phyloP scores from a whole-genome alignment of 352 stramenopile genomes.

The Plasmopara muralis region DNA sequence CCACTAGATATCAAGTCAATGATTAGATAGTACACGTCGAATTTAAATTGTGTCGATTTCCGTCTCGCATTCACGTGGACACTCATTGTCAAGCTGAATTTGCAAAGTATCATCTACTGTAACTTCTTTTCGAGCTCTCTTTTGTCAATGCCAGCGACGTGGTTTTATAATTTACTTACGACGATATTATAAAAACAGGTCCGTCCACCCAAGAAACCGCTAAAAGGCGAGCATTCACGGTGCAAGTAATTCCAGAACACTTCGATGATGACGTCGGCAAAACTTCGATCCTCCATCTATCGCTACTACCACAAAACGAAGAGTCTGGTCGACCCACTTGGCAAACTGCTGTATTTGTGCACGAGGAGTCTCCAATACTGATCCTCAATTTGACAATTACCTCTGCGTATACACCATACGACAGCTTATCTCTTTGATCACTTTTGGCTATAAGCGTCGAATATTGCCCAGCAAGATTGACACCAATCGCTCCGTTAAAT shows the following conservation, averaged over 20 bases:
- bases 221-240: conserved; percentile 12
- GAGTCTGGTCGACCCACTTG: conserved; percentile 24
- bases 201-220: conserved; percentile 29
- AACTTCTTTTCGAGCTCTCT: conserved; percentile 11
- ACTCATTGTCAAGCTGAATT: conserved; percentile 6
- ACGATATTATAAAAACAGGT: conserved; percentile 9
- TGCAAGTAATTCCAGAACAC: not conserved
- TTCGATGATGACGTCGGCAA: conserved; percentile 1
- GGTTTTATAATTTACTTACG: conserved; percentile 15
- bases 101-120: conserved; percentile 13
- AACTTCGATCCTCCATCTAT: conserved; percentile 27
- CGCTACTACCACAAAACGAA: conserved; percentile 30
- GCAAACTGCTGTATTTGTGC: conserved; percentile 30
- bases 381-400: conserved; percentile 21
- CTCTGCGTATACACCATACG: conserved; percentile 17
- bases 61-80: no score
- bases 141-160: not conserved
- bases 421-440: conserved; percentile 36
- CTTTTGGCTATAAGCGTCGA: conserved; percentile 31
- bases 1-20: not conserved
- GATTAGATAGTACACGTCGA: conserved; percentile 1
- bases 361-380: conserved; percentile 13
- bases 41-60: no score
- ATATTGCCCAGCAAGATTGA: conserved; percentile 46
- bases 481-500: conserved; percentile 31